Base-by-base conservation (phyloP, 208 protist genomes). In the Blastocrithidia nonstop region DNA sequence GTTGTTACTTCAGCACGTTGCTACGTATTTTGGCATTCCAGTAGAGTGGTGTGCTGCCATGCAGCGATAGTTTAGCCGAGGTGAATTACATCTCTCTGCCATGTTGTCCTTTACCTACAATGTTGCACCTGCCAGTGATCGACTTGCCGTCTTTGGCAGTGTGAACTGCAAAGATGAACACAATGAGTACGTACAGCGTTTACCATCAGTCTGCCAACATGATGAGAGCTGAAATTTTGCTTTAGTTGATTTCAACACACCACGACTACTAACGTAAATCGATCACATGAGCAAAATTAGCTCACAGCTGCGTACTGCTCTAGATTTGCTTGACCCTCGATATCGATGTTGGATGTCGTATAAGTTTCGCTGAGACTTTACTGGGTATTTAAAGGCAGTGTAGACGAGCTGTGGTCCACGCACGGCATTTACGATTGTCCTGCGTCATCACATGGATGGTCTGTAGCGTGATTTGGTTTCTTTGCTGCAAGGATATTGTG, bases 381-480 rank as follows among this genome's bases (percentile, higher is more conserved):
- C 37, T 6, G 46, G 46, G 15, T 86, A 80, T 45, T 37, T 86
- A 13, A 61, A 66, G 44, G 21, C 41, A 19, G 62, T 86, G 21
- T 67, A 80, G 54, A 43, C 38, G 25, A 22, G 52, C 22, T 66
- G 65, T 27, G 76, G 76, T 13, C 48, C 58, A 6, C 76, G 76
- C 22, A 75, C 60, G 9, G 71, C 60, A 15, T 62, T 86, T 15
- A 78, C 71, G 17, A 67, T 86, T 60, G 66, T 80, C 17, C 13
- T 56, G 16, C 39, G 44, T 13, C 28, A 53, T 1, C 37, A 43
- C 5, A 56, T 57, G 70, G 57, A 66, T 41, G 54, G 47, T 17
- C 28, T 60, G 6, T 24, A 55, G 42, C 57, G 58, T 20, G 60
- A 70, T 52, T 25, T 76, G 9, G 52, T 72, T 4, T 32, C 19